These are phyloP conservation scores for Aspergillus sp. DNA, from an alignment of 2,329 filamentous ascomycete species.

Conservation along the genomic window DNA sequence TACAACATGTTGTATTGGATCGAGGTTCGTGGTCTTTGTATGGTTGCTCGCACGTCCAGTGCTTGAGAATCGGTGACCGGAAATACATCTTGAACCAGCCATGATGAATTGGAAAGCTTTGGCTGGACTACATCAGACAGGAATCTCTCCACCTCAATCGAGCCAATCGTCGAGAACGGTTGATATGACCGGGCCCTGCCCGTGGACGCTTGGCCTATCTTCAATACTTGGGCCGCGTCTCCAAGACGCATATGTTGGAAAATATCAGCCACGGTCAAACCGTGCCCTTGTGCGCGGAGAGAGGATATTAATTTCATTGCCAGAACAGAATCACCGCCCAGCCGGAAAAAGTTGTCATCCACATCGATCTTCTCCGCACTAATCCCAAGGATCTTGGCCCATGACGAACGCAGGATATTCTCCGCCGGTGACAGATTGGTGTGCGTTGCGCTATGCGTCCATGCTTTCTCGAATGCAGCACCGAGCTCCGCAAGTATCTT, in stretches of 20 bases:
- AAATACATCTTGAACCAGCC: constrained; percentile 56
- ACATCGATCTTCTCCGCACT: constrained; percentile 47
- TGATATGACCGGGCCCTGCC: constrained; percentile 28
- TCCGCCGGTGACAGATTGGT: constrained; percentile 37
- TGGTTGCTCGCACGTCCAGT: constrained; percentile 59
- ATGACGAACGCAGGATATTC: constrained; percentile 33
- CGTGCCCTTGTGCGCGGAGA: constrained; percentile 43
- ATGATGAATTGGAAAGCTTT: constrained; percentile 48
- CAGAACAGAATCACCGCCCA: constrained; percentile 60
- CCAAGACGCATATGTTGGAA: constrained; percentile 47
- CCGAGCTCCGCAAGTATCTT: constrained; percentile 15
- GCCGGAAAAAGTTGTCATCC: constrained; percentile 60
- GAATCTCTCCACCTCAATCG: constrained; percentile 41
- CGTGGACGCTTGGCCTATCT: constrained; percentile 34
- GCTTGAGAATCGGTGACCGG: constrained; percentile 59
- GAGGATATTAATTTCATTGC: constrained; percentile 57
- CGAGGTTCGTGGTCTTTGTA: constrained; percentile 59
- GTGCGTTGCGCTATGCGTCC: constrained; percentile 30
- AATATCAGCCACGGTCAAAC: constrained; percentile 50
- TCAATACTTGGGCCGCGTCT: constrained; percentile 55
- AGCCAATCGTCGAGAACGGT: constrained; percentile 54
- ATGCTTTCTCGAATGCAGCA: constrained; percentile 28
- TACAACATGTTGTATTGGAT: constrained; percentile 64
- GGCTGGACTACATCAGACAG: constrained; percentile 48
- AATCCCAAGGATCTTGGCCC: constrained; percentile 29